Conservation (phyloP, 139 green algal genomes). For the Closterium sp. region DNA sequence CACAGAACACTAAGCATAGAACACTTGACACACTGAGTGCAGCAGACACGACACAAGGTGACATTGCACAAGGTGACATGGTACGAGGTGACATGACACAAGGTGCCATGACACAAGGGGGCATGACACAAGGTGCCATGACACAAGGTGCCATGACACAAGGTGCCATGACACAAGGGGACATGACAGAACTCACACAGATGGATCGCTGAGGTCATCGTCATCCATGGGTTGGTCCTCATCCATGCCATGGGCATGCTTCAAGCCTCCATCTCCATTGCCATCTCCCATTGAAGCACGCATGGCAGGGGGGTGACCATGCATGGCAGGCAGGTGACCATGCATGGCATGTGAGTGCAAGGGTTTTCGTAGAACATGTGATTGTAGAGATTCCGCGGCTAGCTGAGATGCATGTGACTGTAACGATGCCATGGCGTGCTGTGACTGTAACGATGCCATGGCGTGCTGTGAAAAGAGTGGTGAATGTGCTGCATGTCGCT, state of each 20-base stretch:
- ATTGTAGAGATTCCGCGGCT: neutral
- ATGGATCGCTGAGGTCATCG: neutral
- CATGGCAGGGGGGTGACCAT: no score
- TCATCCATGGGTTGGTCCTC: neutral
- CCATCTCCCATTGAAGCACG: no score
- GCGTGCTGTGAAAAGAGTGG: neutral
- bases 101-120: no score
- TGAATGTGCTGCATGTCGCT: neutral
- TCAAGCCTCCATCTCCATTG: neutral
- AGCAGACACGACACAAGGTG: no score
- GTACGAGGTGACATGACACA: no score
- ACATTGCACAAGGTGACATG: no score
- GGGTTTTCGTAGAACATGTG: no score
- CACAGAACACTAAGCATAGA: no score
- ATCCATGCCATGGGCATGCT: neutral
- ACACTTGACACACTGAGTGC: no score
- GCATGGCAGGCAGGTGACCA: no score
- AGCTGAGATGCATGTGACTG: neutral
- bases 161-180: neutral
- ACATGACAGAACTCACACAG: neutral
- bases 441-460: no score
- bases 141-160: neutral
- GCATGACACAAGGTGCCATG: neutral
- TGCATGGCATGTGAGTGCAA: neutral
- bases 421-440: no score